Percentiles rank a stretch among this genome's conserved stretches.
Evolutionary conservation across 75 land plant genomes (phyloP).

Genomic region (Sequoia sempervirens): DNA sequence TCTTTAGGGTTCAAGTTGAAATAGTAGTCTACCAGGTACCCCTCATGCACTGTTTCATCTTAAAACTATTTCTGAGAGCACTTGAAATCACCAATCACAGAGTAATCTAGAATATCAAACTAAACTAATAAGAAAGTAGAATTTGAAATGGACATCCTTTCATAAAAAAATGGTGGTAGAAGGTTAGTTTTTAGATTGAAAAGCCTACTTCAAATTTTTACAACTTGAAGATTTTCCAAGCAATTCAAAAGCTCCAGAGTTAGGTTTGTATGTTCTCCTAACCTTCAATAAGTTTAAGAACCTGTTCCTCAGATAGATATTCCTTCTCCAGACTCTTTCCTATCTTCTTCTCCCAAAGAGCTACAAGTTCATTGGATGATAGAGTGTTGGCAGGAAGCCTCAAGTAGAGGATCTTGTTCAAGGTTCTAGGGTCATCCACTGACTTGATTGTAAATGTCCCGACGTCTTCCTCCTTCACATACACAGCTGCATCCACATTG

Average conservation of each 20-base stretch:
- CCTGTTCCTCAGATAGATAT: slow-evolving; percentile 25
- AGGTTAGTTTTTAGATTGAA: no score
- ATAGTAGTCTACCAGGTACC: no score
- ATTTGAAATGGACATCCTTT: no score
- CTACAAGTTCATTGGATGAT: slow-evolving; percentile 14
- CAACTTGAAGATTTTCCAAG: no score
- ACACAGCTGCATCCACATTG: slow-evolving; percentile 12
- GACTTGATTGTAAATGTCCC: slow-evolving; percentile 19
- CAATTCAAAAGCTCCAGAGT: neutral
- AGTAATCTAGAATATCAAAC: no score
- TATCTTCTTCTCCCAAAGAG: slow-evolving; percentile 31
- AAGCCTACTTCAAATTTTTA: no score
- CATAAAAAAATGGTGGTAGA: no score
- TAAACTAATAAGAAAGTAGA: no score
- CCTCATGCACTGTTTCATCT: no score
- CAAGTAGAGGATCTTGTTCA: slow-evolving; percentile 23
- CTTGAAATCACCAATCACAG: no score
- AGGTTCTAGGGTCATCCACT: slow-evolving; percentile 22
- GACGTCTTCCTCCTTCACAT: slow-evolving; percentile 24
- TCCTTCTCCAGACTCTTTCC: slow-evolving; percentile 12
- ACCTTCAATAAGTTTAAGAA: slow-evolving; percentile 21
- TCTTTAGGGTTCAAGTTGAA: no score
- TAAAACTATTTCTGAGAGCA: no score
- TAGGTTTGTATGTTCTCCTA: neutral
- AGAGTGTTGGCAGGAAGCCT: slow-evolving; percentile 24